These are phyloP conservation scores for Fragilaria radians DNA, from an alignment of 108 stramenopile species.

Conservation along the genomic window DNA sequence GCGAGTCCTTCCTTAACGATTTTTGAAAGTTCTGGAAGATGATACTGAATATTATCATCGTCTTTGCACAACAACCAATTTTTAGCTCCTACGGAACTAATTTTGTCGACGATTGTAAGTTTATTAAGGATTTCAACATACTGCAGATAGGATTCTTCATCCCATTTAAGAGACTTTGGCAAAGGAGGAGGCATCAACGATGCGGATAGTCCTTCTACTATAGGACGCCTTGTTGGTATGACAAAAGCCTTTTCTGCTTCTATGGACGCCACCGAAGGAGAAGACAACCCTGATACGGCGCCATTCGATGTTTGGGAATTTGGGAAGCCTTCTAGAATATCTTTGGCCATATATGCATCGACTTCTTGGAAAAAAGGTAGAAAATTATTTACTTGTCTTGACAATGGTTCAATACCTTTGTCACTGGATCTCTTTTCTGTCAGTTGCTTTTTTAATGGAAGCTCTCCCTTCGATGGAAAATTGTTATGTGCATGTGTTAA, in stretches of 20 bases:
- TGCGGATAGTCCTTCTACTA: neutral
- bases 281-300: neutral
- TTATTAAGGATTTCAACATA: slow-evolving; percentile 16
- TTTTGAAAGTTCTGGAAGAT: slow-evolving; percentile 2
- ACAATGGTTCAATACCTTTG: too few species aligned
- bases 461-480: too few species aligned
- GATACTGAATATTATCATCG: slow-evolving; percentile 6
- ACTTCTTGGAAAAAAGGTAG: neutral
- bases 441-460: too few species aligned
- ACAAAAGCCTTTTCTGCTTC: neutral
- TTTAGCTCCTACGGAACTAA: neutral
- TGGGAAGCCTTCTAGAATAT: too few species aligned
- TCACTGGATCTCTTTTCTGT: too few species aligned
- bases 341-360: neutral
- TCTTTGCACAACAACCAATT: neutral
- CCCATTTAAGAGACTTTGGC: slow-evolving; percentile 15
- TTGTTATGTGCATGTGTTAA: too few species aligned
- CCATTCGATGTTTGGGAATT: too few species aligned
- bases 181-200: slow-evolving; percentile 2
- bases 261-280: neutral
- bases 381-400: too few species aligned
- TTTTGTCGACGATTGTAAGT: neutral
- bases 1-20: neutral
- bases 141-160: slow-evolving; percentile 20
- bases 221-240: neutral